Conservation (phyloP, 129 eudicot species). For the Flaveria bidentis region DNA sequence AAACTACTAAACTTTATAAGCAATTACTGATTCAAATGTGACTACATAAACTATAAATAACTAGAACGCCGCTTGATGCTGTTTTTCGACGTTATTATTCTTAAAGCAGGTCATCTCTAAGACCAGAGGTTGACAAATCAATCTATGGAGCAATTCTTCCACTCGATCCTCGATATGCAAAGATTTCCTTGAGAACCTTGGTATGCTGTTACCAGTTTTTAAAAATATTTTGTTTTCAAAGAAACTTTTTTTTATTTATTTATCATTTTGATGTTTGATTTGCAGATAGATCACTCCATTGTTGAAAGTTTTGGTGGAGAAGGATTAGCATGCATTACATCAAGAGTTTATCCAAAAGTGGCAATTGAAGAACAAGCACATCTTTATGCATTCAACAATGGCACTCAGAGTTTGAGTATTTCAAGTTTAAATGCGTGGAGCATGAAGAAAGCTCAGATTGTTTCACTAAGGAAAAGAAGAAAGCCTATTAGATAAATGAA, state of each 20-base stretch:
- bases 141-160: conserved; percentile 52
- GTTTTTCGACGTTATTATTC: neutral
- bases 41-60: neutral
- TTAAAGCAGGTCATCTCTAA: conserved; percentile 55
- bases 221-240: neutral
- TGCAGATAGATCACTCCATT: conserved; percentile 60
- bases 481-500: conserved; percentile 31
- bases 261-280: neutral
- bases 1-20: conserved; percentile 39
- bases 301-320: conserved; percentile 61
- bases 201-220: conserved; percentile 24
- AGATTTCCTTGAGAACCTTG: conserved; percentile 47
- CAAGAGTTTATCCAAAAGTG: conserved; percentile 56
- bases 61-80: neutral
- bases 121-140: conserved; percentile 38
- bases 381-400: conserved; percentile 51
- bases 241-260: no score
- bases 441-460: conserved; percentile 42
- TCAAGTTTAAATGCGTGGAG: conserved; percentile 44
- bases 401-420: conserved; percentile 33
- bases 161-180: conserved; percentile 43
- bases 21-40: neutral
- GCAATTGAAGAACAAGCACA: conserved; percentile 41
- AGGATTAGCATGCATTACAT: conserved; percentile 52
- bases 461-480: conserved; percentile 43